These are phyloP conservation scores for Rhodotorula glutinis DNA, from an alignment of 1,284 basidiomycete species.

Conservation along the genomic window DNA sequence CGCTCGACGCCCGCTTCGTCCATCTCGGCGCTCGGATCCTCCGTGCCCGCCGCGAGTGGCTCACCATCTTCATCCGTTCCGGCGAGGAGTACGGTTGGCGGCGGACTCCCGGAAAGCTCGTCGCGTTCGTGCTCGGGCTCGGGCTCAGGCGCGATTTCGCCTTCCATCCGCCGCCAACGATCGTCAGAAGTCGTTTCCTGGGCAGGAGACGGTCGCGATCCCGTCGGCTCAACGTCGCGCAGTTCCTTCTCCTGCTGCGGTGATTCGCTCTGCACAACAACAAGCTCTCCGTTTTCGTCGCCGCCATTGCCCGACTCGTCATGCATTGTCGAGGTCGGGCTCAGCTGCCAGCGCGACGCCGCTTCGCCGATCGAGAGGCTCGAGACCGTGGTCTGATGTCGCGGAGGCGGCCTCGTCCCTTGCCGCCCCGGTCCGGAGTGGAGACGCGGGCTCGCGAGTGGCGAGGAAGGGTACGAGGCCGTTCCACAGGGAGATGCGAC, in stretches of 20 bases:
- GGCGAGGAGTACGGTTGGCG: neutral
- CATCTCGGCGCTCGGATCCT: neutral
- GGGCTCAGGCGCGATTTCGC: no score
- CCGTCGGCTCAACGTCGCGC: no score
- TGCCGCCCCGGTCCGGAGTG: neutral
- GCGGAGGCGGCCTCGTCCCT: neutral
- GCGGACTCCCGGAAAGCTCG: neutral
- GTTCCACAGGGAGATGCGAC: constrained; percentile 12
- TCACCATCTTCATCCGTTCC: neutral
- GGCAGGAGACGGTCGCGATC: no score
- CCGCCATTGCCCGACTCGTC: no score
- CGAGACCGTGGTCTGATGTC: constrained; percentile 13
- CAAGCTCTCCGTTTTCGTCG: no score
- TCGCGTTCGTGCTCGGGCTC: no score
- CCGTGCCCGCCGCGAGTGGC: neutral
- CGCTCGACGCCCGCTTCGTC: neutral
- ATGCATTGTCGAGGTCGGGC: neutral
- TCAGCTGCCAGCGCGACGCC: neutral
- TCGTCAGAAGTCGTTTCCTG: no score
- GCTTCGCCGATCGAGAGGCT: constrained; percentile 6
- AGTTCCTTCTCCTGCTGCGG: no score
- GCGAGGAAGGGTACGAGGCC: neutral
- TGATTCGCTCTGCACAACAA: no score
- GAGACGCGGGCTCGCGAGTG: neutral
- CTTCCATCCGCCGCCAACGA: no score